Evolutionary conservation across 208 protist genomes (phyloP), one percentile per base, ranked within the genome.

Genomic region (Phytomonas sp.): DNA sequence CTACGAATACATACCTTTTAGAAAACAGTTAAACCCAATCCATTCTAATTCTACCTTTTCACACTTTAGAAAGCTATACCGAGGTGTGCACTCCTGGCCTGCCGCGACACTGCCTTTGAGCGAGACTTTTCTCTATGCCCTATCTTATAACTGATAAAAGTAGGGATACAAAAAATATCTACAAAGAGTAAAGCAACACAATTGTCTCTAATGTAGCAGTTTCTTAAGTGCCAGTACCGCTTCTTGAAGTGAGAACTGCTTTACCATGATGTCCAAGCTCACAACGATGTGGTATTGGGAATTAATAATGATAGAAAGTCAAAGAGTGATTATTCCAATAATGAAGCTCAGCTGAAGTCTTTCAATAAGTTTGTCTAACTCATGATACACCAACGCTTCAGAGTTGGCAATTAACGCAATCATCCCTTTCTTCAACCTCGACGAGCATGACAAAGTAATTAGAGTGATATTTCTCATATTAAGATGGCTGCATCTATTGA

Each of bases 401-500:
- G 89, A 87, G 67, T 88, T 83, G 7, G 75, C 23, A 66, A 94
- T 91, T 31, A 94, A 81, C 10, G 75, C 66, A 12, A 85, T 88
- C 19, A 95, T 98, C 0, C 95, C 92, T 80, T 99, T 97, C 75
- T 99, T 97, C 29, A 99, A 77, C 30, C 99, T 81, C 36, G 80
- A 29, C 95, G 81, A 78, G 67, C 66, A 68, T 37, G 34, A 37
- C 34, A 3, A 37, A 8, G 5, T 37, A 37, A 8, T 37, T 37
- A 37, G 34, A 11, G 34, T 8, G 19, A 19, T 49, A 71, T 88
- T 75, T 71, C 77, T 80, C 31, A 71, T 72, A 52, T 82, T 80
- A 70, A 71, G 77, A 60, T 84, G 79, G 64, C 74, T 81, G 77
- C 82, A 88, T 67, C 79, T 68, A 56, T 88, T 77, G 56, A 79